Conservation (phyloP, 2,329 filamentous ascomycete species). For the Diaporthe batatas region DNA sequence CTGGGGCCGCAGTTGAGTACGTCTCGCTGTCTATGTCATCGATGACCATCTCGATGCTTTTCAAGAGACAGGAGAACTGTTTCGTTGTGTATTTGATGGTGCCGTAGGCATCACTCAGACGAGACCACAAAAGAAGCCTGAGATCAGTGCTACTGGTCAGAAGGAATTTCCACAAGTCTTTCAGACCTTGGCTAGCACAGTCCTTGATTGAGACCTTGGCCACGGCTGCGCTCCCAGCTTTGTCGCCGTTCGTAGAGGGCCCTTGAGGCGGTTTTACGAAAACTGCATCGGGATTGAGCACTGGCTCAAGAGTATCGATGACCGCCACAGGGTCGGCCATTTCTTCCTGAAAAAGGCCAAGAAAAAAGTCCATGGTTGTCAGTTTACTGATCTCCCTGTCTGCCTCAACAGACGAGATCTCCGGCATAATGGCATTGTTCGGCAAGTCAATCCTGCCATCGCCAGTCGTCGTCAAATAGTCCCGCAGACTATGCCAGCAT, state of each 20-base stretch:
- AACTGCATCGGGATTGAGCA: conserved; percentile 80
- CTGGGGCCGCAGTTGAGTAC: conserved; percentile 68
- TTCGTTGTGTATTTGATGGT: conserved; percentile 89
- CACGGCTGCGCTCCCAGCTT: conserved; percentile 39
- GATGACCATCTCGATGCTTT: conserved; percentile 87
- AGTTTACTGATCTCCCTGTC: conserved; percentile 93
- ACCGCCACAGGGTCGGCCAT: conserved; percentile 84
- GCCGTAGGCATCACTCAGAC: conserved; percentile 89
- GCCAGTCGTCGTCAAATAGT: conserved; percentile 60
- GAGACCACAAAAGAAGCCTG: conserved; percentile 88
- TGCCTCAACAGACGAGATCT: conserved; percentile 84
- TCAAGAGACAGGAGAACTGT: conserved; percentile 87
- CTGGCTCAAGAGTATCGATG: conserved; percentile 92
- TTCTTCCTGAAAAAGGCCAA: conserved; percentile 88
- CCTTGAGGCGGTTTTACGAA: conserved; percentile 50
- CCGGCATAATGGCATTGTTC: conserved; percentile 91
- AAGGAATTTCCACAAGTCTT: conserved; percentile 88
- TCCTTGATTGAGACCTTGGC: conserved; percentile 60
- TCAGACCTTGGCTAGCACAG: conserved; percentile 69
- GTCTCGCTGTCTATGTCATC: conserved; percentile 73
- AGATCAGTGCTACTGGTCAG: conserved; percentile 85
- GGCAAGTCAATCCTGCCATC: conserved; percentile 70
- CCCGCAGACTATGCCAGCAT: conserved; percentile 70
- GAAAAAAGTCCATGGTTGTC: conserved; percentile 96
- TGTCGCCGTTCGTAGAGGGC: conserved; percentile 41